Percentiles rank a stretch among this genome's conserved stretches.
Conservation (phyloP, 1,284 basidiomycete genomes). For the Thecaphora frezii region DNA sequence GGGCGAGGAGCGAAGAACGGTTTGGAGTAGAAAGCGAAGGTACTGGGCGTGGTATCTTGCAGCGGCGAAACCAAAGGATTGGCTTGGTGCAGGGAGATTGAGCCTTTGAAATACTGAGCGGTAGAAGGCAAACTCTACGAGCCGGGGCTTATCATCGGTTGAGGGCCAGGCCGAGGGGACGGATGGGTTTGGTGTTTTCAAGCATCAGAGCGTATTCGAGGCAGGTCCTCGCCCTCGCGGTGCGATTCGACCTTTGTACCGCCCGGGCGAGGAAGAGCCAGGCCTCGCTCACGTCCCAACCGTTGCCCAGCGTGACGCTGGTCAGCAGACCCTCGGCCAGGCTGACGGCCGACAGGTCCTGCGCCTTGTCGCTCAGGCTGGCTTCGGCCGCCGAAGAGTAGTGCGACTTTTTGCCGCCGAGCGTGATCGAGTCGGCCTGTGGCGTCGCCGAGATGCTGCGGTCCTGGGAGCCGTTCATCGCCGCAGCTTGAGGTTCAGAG, state of each 20-base stretch:
- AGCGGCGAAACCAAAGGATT: too few relatives aligned
- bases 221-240: conserved; percentile 36
- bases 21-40: too few relatives aligned
- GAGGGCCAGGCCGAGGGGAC: conserved; percentile 21
- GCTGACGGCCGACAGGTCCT: conserved; percentile 41
- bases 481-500: conserved; percentile 1
- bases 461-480: not conserved
- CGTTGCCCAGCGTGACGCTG: conserved; percentile 38
- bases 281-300: conserved; percentile 51
- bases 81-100: too few relatives aligned
- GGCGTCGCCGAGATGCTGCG: conserved; percentile 1
- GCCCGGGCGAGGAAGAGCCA: conserved; percentile 53
- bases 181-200: conserved; percentile 41
- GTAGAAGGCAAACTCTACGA: too few relatives aligned
- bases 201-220: conserved; percentile 51
- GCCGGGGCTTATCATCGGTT: conserved; percentile 8
- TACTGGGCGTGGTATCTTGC: too few relatives aligned
- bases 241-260: conserved; percentile 24
- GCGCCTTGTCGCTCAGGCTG: conserved; percentile 23
- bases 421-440: not conserved
- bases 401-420: conserved; percentile 4
- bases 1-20: too few relatives aligned
- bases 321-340: conserved; percentile 53
- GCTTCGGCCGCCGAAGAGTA: conserved; percentile 29
- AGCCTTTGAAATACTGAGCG: too few relatives aligned